Evolutionary conservation across 176 grass and related monocot species (phyloP).

Genomic region (Musa schizocarpa): DNA sequence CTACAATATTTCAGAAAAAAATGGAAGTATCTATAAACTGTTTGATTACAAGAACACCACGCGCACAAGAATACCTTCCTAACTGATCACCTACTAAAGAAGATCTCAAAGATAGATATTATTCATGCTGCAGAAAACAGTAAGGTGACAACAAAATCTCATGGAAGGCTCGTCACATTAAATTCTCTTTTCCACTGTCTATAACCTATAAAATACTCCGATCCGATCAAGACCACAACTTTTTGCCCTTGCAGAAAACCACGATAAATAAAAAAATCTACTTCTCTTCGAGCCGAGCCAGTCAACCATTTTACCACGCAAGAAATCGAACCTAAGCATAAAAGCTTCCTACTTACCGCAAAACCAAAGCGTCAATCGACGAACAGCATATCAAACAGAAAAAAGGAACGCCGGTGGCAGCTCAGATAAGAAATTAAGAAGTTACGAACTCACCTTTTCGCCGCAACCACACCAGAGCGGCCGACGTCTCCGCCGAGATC

Average conservation of each 20-base stretch:
- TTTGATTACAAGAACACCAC: too few relatives aligned
- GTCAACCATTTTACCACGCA: neutral
- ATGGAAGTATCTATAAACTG: too few relatives aligned
- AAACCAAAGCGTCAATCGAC: neutral
- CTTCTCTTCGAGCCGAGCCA: neutral
- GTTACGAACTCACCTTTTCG: conserved; percentile 27
- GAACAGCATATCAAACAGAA: neutral
- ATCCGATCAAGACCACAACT: neutral
- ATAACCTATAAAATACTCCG: neutral
- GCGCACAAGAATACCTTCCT: too few relatives aligned
- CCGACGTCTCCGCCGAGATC: conserved; percentile 15
- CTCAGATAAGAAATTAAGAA: neutral
- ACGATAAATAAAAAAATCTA: neutral
- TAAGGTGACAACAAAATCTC: neutral
- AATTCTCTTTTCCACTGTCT: neutral
- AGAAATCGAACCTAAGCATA: neutral
- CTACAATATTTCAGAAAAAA: too few relatives aligned
- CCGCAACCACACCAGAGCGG: neutral
- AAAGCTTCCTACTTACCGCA: neutral
- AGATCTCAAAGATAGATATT: too few relatives aligned
- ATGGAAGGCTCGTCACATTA: neutral
- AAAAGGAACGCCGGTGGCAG: neutral
- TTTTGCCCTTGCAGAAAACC: neutral
- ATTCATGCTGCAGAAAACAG: too few relatives aligned
- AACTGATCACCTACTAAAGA: too few relatives aligned